These are phyloP conservation scores for Ramularia endophylla DNA, from an alignment of 2,329 filamentous ascomycete species.

Conservation along the genomic window DNA sequence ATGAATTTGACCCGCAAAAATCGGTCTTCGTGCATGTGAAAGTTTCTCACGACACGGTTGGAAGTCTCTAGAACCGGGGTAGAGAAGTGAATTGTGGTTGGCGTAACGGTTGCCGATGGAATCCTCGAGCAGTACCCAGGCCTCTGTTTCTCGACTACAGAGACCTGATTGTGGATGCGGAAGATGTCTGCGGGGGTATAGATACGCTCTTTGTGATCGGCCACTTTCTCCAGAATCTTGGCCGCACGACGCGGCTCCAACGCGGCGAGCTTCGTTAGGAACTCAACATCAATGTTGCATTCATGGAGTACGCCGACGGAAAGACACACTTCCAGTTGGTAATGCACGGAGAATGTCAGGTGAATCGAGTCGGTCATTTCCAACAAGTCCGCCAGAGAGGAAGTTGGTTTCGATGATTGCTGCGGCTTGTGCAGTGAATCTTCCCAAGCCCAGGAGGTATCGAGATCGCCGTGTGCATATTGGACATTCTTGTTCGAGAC, in stretches of 20 bases:
- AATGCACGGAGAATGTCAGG: constrained; percentile 63
- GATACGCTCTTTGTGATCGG: constrained; percentile 56
- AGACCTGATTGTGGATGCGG: constrained; percentile 37
- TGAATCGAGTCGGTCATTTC: constrained; percentile 17
- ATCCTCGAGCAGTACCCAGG: constrained; percentile 70
- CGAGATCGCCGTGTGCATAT: constrained; percentile 22
- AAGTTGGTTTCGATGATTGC: background rate
- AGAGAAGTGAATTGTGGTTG: constrained; percentile 71
- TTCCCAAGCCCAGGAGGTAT: constrained; percentile 11
- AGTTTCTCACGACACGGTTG: constrained; percentile 77
- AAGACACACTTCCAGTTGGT: constrained; percentile 91
- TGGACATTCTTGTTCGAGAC: constrained; percentile 40
- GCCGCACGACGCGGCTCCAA: constrained; percentile 49
- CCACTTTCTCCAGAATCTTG: constrained; percentile 67
- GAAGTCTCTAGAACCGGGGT: constrained; percentile 78
- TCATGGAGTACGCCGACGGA: constrained; percentile 73
- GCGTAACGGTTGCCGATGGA: constrained; percentile 73
- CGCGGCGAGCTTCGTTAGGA: constrained; percentile 54
- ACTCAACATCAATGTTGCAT: constrained; percentile 61
- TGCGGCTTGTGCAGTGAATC: constrained; percentile 1
- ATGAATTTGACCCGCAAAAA: constrained; percentile 88
- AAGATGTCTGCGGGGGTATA: constrained; percentile 72
- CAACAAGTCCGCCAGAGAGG: constrained; percentile 15
- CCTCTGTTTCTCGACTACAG: constrained; percentile 19
- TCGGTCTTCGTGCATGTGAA: constrained; percentile 61